Evolutionary conservation across 495 filamentous ascomycete species (phyloP), one percentile per base, ranked within the genome.

Genomic region (Sordaria brevicollis): DNA sequence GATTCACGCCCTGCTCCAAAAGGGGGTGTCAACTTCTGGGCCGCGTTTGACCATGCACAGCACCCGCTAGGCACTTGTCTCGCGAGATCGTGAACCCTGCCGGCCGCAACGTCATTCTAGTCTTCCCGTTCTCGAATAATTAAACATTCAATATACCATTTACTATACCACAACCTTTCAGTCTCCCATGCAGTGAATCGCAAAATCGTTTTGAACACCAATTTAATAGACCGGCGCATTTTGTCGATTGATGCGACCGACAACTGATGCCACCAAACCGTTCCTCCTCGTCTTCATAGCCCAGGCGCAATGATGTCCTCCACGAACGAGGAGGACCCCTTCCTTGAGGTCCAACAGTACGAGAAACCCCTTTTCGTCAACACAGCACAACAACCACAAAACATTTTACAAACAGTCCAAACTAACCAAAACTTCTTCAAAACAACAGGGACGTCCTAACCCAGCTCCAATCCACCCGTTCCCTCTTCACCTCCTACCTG

Each of bases 401-500:
- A 15, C 37, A 36, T 17, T 37, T 11, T 5, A 67, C 29, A 62
- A 57, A 68, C 39, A 49, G 10, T 19, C 5, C 8, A 36, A 17
- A 31, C 33, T n/a, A 34, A 34, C 33, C 11, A 25, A 36, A 0
- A 38, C 67, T 69, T 68, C 77, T 13, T 8, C 8, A 4, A 13
- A 15, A 9, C n/a, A 39, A 41, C 68, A 96, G 92, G 77, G 96
- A 99, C 79, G 92, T 97, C 74, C 89, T 95, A 65, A 82, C 89
- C 68, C 89, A 92, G 65, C 89, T 99, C 49, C 86, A 90, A 75
- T 86, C 85, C 62, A 91, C 91, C 70, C 89, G 94, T 13, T 87
- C 92, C 35, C 90, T 96, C 69, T 97, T 97, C 85, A 89, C 91
- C 72, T 97, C 93, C 43, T 98, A 96, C 85, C 89, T 96, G 43